These are phyloP conservation scores for Suhomyces sp. DNA, from an alignment of 805 yeast species.

Conservation along the genomic window DNA sequence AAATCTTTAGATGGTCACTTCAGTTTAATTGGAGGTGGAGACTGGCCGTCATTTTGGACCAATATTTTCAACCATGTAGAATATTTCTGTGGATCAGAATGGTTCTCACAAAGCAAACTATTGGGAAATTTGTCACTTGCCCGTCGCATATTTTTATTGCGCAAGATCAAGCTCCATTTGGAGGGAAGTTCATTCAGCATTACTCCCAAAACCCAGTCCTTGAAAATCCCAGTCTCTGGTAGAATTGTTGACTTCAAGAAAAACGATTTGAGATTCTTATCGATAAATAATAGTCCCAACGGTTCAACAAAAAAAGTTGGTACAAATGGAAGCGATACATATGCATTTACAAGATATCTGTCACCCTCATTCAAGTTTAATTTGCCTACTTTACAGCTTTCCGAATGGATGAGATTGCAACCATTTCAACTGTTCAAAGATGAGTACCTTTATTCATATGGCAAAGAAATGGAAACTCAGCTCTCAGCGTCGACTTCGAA, in stretches of 20 bases:
- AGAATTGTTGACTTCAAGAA: conserved; percentile 34
- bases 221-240: conserved; percentile 25
- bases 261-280: conserved; percentile 35
- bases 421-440: conserved; percentile 35
- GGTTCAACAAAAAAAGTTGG: conserved; percentile 1
- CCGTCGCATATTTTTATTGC: conserved; percentile 7
- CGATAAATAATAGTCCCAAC: too few relatives aligned
- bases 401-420: conserved; percentile 37
- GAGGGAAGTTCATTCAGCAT: not conserved
- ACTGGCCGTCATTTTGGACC: conserved; percentile 4
- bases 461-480: conserved; percentile 16
- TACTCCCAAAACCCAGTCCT: conserved; percentile 1
- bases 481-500: not conserved
- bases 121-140: conserved; percentile 4
- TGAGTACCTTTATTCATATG: conserved; percentile 19
- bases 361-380: conserved; percentile 19
- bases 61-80: conserved; percentile 6
- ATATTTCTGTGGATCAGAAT: conserved; percentile 6
- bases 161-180: conserved; percentile 5
- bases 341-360: conserved; percentile 14
- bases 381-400: conserved; percentile 26
- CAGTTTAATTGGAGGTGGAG: conserved; percentile 6
- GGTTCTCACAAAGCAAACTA: not conserved
- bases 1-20: conserved; percentile 21
- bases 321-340: conserved; percentile 4